Percentiles rank a stretch among this genome's conserved stretches.
Conservation (phyloP, 306 rosid species). For the Macrotyloma uniflorum region DNA sequence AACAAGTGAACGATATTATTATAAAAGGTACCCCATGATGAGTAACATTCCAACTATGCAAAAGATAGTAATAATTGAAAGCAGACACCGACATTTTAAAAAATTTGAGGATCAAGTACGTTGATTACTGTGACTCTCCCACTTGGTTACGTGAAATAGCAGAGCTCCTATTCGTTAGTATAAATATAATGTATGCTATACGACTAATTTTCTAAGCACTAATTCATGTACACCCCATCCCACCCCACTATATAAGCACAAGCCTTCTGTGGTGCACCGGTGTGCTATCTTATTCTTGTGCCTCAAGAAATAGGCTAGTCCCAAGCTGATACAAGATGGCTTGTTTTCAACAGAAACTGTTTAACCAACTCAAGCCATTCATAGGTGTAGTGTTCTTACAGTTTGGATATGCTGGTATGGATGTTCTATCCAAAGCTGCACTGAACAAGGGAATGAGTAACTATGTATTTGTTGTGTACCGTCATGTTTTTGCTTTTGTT, state of each 20-base stretch:
- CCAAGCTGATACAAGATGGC: constrained; percentile 45
- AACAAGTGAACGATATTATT: constrained; percentile 19
- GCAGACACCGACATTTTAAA: constrained; percentile 37
- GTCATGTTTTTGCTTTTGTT: constrained; percentile 74
- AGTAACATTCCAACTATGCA: constrained; percentile 48
- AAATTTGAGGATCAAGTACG: constrained; percentile 4
- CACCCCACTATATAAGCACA: constrained; percentile 41
- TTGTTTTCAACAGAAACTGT: constrained; percentile 7
- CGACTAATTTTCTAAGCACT: neutral
- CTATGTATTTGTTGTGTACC: constrained; percentile 83
- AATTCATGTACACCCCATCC: constrained; percentile 4
- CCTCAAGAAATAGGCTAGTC: constrained; percentile 34
- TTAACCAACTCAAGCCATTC: constrained; percentile 63
- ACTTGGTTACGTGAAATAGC: constrained; percentile 39
- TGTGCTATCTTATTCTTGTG: constrained; percentile 40
- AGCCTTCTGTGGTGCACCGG: neutral
- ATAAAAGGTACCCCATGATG: constrained; percentile 55
- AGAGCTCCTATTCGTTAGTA: constrained; percentile 4
- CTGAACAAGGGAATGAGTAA: constrained; percentile 91
- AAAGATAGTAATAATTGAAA: constrained; percentile 52
- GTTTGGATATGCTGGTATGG: constrained; percentile 91
- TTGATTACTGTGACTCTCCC: constrained; percentile 32
- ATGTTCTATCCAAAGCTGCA: constrained; percentile 85
- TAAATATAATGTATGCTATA: constrained; percentile 15
- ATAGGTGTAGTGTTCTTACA: constrained; percentile 84